Percentiles rank a stretch among this genome's conserved stretches.
Evolutionary conservation across 306 rosid species (phyloP).

Genomic region (Spatholobus suberectus): DNA sequence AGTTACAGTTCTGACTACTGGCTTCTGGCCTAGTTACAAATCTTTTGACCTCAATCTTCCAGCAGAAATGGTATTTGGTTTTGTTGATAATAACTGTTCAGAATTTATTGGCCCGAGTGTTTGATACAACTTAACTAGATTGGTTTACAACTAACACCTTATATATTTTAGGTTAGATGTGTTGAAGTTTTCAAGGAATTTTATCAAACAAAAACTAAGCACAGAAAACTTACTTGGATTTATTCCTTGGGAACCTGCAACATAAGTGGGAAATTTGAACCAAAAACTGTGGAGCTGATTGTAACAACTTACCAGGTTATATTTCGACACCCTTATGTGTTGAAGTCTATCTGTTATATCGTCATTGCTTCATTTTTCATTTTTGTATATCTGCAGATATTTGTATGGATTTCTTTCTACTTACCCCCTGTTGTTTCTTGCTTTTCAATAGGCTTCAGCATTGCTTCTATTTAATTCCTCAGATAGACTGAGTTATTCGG

Average conservation of each 20-base stretch:
- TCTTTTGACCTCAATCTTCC: conserved; percentile 95
- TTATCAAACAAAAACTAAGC: conserved; percentile 88
- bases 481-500: conserved; percentile 82
- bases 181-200: conserved; percentile 93
- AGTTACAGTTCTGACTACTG: conserved; percentile 91
- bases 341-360: not conserved
- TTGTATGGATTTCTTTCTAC: conserved; percentile 37
- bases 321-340: not conserved
- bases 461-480: conserved; percentile 86
- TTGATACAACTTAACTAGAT: conserved; percentile 1
- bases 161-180: conserved; percentile 68
- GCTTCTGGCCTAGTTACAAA: conserved; percentile 97
- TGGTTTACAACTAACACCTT: conserved; percentile 10
- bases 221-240: conserved; percentile 94
- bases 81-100: conserved; percentile 21
- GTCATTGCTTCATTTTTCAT: not conserved
- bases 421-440: conserved; percentile 31
- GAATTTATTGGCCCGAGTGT: not conserved
- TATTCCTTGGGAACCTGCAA: conserved; percentile 94
- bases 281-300: conserved; percentile 81
- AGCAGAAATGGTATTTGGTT: conserved; percentile 78
- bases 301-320: conserved; percentile 94
- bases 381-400: not conserved
- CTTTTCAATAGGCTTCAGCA: conserved; percentile 75
- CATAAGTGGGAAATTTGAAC: conserved; percentile 79